A percentile compares a stretch with the other conserved stretches of the same genome.
Conservation (phyloP, 257 asterid species). For the Nicotiana benthamiana region DNA sequence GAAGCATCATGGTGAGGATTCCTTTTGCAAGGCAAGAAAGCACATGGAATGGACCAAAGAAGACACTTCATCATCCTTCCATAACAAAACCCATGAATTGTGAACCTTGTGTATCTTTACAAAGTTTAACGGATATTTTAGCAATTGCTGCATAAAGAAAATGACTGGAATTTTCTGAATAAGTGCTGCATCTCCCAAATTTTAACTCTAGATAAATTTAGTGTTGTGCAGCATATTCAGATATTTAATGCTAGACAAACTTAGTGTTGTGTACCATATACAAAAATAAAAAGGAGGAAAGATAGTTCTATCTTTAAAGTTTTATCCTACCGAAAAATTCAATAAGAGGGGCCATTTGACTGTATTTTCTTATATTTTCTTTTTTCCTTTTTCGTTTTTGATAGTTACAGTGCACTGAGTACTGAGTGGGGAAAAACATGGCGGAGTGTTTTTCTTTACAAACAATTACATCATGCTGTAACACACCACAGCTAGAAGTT, state of each 20-base stretch:
- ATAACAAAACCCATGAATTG: not conserved
- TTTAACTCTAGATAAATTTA: not conserved
- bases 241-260: not conserved
- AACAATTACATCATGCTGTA: not conserved
- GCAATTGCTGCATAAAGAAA: not conserved
- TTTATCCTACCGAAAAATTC: not conserved
- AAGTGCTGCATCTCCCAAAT: not conserved
- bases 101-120: conserved; percentile 3
- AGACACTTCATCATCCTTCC: conserved; percentile 6
- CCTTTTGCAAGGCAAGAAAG: conserved; percentile 6
- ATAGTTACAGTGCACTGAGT: not conserved
- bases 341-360: not conserved
- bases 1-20: not conserved
- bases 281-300: not conserved
- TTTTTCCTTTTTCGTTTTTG: not conserved
- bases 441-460: not conserved
- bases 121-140: not conserved
- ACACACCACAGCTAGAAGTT: not conserved
- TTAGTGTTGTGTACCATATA: not conserved
- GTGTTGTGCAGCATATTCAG: not conserved
- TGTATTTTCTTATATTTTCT: not conserved
- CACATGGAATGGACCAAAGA: conserved; percentile 10
- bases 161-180: not conserved
- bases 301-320: not conserved
- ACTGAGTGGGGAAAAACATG: not conserved